Conservation (phyloP, 2,329 filamentous ascomycete genomes). For the Trichoderma sp. region DNA sequence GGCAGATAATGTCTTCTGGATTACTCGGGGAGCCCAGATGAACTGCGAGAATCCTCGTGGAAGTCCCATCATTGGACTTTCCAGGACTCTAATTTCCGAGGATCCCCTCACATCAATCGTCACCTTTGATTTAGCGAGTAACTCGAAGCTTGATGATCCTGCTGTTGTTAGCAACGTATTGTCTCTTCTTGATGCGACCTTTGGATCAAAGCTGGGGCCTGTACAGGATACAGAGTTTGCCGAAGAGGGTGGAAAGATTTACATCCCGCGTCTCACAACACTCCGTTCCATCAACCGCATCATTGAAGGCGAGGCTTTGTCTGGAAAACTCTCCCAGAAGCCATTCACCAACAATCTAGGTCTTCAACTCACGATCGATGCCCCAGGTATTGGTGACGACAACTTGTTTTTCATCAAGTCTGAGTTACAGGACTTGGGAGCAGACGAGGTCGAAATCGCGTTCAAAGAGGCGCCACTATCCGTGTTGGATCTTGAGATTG, state of each 20-base stretch:
- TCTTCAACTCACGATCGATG: constrained; percentile 27
- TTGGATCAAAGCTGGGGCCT: constrained; percentile 20
- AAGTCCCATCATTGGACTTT: constrained; percentile 44
- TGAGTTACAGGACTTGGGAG: constrained; percentile 23
- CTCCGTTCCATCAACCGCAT: constrained; percentile 41
- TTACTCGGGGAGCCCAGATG: constrained; percentile 43
- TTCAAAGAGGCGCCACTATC: constrained; percentile 37
- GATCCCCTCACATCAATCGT: constrained; percentile 42
- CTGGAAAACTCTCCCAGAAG: constrained; percentile 14
- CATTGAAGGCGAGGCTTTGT: constrained; percentile 37
- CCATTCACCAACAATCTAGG: constrained; percentile 22
- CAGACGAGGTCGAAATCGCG: constrained; percentile 40
- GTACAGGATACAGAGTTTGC: constrained; percentile 44
- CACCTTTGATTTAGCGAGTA: constrained; percentile 40
- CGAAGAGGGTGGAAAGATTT: constrained; percentile 36
- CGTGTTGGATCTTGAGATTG: constrained; percentile 36
- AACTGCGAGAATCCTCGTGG: constrained; percentile 34
- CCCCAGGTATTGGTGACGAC: constrained; percentile 28
- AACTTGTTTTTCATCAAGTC: constrained; percentile 28
- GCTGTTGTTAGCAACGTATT: constrained; percentile 25
- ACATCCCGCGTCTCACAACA: constrained; percentile 45
- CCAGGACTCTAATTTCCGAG: constrained; percentile 49
- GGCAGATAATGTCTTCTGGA: constrained; percentile 45
- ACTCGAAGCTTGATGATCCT: constrained; percentile 23
- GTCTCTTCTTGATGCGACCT: constrained; percentile 27